phyloP scores from a whole-genome alignment of 805 yeast species.

The Candida suzukii region DNA sequence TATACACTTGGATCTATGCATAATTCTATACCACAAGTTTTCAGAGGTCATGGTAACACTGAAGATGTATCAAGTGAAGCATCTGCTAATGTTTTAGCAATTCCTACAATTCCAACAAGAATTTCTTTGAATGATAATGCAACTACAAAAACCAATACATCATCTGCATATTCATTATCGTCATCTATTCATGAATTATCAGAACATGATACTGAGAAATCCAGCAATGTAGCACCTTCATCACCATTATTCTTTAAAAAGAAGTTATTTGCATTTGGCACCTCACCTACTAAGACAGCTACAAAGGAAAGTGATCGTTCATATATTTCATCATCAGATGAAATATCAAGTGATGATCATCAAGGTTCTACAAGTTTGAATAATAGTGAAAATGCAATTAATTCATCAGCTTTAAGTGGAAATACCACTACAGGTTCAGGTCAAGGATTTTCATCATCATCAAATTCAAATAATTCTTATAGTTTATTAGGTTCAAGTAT shows the following conservation, averaged over 20 bases:
- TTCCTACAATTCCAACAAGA: neutral
- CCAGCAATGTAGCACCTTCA: conserved; percentile 6
- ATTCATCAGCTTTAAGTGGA: neutral
- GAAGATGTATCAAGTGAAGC: neutral
- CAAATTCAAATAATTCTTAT: neutral
- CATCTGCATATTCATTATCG: conserved; percentile 6
- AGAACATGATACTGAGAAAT: conserved; percentile 1
- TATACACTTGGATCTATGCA: neutral
- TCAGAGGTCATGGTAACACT: neutral
- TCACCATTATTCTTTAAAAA: conserved; percentile 32
- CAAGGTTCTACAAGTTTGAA: neutral
- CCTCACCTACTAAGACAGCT: conserved; percentile 23
- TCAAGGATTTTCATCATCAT: conserved; percentile 1
- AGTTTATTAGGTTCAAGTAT: conserved; percentile 13
- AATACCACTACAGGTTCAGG: neutral
- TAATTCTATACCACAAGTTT: conserved; percentile 1
- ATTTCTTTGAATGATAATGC: neutral
- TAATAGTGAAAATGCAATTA: neutral
- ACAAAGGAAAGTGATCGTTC: conserved; percentile 18
- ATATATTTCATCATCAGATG: conserved; percentile 7
- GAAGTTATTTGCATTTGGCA: conserved; percentile 30
- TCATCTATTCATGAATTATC: conserved; percentile 16
- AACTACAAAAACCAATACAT: neutral
- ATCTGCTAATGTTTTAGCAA: conserved; percentile 1
- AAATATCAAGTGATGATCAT: conserved; percentile 7